Evolutionary conservation across 495 filamentous ascomycete species (phyloP).

Genomic region (Penicillium steckii): DNA sequence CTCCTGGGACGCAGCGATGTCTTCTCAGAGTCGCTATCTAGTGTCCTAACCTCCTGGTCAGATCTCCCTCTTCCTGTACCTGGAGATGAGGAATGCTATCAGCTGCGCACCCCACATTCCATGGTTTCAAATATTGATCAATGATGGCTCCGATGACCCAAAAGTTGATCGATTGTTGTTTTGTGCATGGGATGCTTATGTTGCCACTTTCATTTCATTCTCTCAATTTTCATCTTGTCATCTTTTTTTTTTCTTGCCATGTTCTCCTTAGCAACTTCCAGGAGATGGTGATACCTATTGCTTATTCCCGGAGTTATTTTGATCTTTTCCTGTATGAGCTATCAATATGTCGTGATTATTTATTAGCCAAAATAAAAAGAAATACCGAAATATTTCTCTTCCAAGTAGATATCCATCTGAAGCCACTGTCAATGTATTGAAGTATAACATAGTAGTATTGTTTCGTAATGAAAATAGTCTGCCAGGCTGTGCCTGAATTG

Average conservation of each 20-base stretch:
- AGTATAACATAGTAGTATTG: too few relatives aligned
- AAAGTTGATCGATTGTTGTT: conserved; percentile 20
- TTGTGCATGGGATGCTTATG: conserved; percentile 13
- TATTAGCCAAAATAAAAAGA: conserved; percentile 5
- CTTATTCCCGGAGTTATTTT: conserved; percentile 14
- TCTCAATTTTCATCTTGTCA: conserved; percentile 3
- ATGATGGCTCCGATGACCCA: conserved; percentile 11
- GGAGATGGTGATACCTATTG: conserved; percentile 20
- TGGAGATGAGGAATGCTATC: neutral
- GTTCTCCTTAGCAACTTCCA: neutral
- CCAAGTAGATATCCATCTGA: neutral
- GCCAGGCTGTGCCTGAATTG: too few relatives aligned
- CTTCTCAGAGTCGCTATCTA: neutral
- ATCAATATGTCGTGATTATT: conserved; percentile 8
- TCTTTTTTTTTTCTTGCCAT: conserved; percentile 12
- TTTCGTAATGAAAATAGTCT: too few relatives aligned
- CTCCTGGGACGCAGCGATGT: neutral
- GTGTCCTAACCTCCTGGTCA: neutral
- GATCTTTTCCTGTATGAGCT: conserved; percentile 10
- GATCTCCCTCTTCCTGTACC: neutral
- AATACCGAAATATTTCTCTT: conserved; percentile 4
- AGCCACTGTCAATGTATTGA: too few relatives aligned
- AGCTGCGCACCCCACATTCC: conserved; percentile 5
- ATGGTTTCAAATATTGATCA: conserved; percentile 12
- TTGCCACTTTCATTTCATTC: conserved; percentile 8